Percentiles rank a stretch among this genome's conserved stretches.
phyloP scores from a whole-genome alignment of 345 rosid genomes.

The Brassica carinata region DNA sequence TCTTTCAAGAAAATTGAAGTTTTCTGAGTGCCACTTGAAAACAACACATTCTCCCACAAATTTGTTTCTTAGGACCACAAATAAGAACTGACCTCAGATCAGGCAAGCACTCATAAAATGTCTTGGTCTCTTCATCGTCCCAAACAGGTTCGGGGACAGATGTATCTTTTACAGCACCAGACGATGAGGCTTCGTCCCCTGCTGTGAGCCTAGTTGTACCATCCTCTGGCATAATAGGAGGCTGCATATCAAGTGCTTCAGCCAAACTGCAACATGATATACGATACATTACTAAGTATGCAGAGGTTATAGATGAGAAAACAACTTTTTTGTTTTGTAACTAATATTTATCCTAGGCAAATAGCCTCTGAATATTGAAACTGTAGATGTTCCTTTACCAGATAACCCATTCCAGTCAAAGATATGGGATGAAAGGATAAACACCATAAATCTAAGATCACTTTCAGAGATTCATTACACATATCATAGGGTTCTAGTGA shows the following conservation, averaged over 20 bases:
- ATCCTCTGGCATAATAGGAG: constrained; percentile 98
- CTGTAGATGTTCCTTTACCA: neutral
- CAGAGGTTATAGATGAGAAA: constrained; percentile 17
- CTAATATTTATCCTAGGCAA: constrained; percentile 2
- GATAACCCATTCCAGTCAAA: constrained; percentile 19
- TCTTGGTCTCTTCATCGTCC: constrained; percentile 98
- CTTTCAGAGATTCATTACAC: neutral
- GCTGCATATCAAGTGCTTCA: constrained; percentile 98
- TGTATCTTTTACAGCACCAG: constrained; percentile 78
- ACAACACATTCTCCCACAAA: constrained; percentile 10
- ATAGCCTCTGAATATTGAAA: constrained; percentile 13
- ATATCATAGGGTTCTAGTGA: neutral
- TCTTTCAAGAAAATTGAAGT: neutral
- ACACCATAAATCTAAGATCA: constrained; percentile 12
- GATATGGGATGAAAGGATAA: neutral
- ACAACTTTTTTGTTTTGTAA: constrained; percentile 1
- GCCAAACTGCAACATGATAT: constrained; percentile 65
- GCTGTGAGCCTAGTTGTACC: constrained; percentile 90
- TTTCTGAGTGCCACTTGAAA: constrained; percentile 18
- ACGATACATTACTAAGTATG: constrained; percentile 6
- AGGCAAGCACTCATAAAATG: constrained; percentile 91
- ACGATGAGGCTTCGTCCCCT: constrained; percentile 77
- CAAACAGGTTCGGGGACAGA: constrained; percentile 75
- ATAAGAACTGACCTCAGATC: constrained; percentile 83
- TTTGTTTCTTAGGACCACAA: constrained; percentile 18